A percentile compares a stretch with the other conserved stretches of the same genome.
These are phyloP conservation scores for Spatholobus suberectus DNA, from an alignment of 306 rosid species.

Conservation along the genomic window DNA sequence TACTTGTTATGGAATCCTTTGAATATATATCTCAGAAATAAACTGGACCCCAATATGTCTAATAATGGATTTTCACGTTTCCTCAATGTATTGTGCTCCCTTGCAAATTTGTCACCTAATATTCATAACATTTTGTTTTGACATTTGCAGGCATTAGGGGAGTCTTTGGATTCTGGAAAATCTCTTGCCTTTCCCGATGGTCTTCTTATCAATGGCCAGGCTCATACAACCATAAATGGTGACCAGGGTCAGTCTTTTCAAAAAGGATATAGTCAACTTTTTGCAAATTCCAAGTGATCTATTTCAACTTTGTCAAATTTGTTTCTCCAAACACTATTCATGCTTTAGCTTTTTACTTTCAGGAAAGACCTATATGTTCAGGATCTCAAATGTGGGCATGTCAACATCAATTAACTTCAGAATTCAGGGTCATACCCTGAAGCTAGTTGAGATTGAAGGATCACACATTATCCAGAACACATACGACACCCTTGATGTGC, in stretches of 20 bases:
- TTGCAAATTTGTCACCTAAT: not conserved
- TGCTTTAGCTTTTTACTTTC: constrained; percentile 46
- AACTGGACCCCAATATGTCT: not conserved
- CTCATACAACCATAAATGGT: constrained; percentile 67
- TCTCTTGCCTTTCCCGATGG: constrained; percentile 88
- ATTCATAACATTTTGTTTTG: not conserved
- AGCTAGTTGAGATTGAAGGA: constrained; percentile 94
- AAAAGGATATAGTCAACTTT: not conserved
- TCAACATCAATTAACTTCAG: constrained; percentile 89
- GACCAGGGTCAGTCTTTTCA: constrained; percentile 64
- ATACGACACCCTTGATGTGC: constrained; percentile 90
- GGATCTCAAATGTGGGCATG: constrained; percentile 90
- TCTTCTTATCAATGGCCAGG: constrained; percentile 83
- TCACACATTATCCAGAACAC: constrained; percentile 79
- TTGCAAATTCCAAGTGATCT: not conserved
- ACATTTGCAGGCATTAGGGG: constrained; percentile 62
- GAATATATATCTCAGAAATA: not conserved
- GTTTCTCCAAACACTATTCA: not conserved
- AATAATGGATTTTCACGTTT: not conserved
- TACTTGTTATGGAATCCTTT: not conserved
- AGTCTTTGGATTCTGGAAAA: constrained; percentile 76
- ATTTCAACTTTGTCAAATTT: not conserved
- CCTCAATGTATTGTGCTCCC: not conserved
- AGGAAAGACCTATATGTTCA: constrained; percentile 91
- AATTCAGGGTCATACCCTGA: constrained; percentile 79